phyloP scores from a whole-genome alignment of 2,329 filamentous ascomycete species.

The Penicillium verrucosum region DNA sequence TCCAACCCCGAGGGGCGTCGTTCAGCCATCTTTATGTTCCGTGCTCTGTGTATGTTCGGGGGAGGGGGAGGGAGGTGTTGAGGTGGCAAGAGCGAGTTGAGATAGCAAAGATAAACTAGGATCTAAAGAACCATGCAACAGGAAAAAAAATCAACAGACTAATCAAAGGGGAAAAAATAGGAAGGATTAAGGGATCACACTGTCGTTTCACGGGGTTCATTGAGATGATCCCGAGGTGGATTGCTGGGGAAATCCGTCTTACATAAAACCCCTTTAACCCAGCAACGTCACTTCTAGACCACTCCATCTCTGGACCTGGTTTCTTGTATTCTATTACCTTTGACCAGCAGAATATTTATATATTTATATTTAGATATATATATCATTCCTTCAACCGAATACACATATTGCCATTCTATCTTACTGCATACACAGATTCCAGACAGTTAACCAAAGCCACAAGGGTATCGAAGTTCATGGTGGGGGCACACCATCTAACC shows the following conservation, averaged over 20 bases:
- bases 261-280: slow-evolving; percentile 19
- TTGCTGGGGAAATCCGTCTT: slow-evolving; percentile 18
- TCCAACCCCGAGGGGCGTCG: slow-evolving; percentile 24
- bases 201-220: slow-evolving; percentile 18
- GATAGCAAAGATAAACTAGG: slow-evolving; percentile 11
- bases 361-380: no score
- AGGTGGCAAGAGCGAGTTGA: slow-evolving; percentile 10
- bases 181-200: slow-evolving; percentile 13
- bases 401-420: not conserved
- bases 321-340: not conserved
- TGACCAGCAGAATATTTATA: not conserved
- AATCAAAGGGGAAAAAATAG: not conserved
- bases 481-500: slow-evolving; percentile 27
- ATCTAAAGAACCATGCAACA: slow-evolving; percentile 15
- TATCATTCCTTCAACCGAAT: not conserved
- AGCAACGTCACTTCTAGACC: not conserved
- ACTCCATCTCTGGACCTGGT: not conserved
- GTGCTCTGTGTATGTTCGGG: slow-evolving; percentile 1
- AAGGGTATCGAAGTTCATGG: not conserved
- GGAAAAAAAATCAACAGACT: slow-evolving; percentile 12
- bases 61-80: slow-evolving; percentile 1
- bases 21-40: slow-evolving; percentile 23
- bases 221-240: slow-evolving; percentile 19
- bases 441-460: not conserved
- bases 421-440: not conserved